Percentiles rank a stretch among this genome's conserved stretches.
Conservation (phyloP, 1,284 basidiomycete species). For the Cutaneotrichosporon cyanovorans region DNA sequence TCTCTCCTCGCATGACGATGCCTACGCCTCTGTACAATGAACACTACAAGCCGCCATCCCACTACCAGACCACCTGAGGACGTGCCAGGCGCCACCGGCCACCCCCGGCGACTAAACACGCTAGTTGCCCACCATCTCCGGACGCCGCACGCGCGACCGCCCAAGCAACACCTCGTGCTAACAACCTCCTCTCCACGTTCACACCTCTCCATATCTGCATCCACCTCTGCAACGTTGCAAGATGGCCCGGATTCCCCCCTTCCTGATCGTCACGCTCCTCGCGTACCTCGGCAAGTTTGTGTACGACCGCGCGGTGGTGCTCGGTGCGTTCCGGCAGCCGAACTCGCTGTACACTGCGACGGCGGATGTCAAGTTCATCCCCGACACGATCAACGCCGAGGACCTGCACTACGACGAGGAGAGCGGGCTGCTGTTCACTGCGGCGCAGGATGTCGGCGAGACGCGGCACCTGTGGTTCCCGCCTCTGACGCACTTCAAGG, state of each 20-base stretch:
- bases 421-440: conserved; percentile 10
- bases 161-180: too few species aligned
- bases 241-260: neutral
- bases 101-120: too few species aligned
- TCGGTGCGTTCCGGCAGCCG: conserved; percentile 10
- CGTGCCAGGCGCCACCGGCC: too few species aligned
- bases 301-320: conserved; percentile 8
- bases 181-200: too few species aligned
- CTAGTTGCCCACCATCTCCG: too few species aligned
- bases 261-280: conserved; percentile 3
- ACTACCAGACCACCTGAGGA: too few species aligned
- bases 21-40: too few species aligned
- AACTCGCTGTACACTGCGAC: neutral
- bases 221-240: too few species aligned
- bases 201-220: too few species aligned
- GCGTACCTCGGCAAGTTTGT: conserved; percentile 1
- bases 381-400: conserved; percentile 13
- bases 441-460: conserved; percentile 8
- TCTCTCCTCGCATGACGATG: too few species aligned
- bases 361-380: conserved; percentile 5
- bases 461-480: conserved; percentile 34
- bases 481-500: conserved; percentile 14
- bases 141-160: too few species aligned
- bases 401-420: conserved; percentile 11
- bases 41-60: too few species aligned